phyloP scores from a whole-genome alignment of 345 rosid genomes.

The Eutrema heterophyllum region DNA sequence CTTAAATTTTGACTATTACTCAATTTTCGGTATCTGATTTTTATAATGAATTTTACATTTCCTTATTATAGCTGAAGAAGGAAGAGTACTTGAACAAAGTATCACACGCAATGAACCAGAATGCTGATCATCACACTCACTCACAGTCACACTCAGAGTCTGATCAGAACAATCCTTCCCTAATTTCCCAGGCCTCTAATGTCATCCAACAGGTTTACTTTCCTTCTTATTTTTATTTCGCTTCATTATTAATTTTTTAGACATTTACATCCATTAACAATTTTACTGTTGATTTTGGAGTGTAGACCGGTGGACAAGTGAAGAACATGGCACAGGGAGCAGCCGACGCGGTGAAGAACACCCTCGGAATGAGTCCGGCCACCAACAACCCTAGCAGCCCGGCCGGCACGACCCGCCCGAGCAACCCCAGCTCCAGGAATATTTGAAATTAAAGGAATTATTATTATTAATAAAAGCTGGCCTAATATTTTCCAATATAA shows the following conservation, averaged over 20 bases:
- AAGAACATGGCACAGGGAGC: slow-evolving; percentile 51
- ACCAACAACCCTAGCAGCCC: slow-evolving; percentile 17
- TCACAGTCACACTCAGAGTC: slow-evolving; percentile 15
- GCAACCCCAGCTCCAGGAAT: slow-evolving; percentile 14
- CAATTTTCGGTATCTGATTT: neutral
- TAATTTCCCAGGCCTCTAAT: slow-evolving; percentile 35
- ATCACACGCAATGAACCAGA: slow-evolving; percentile 32
- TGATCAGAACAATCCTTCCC: slow-evolving; percentile 31
- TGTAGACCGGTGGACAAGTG: slow-evolving; percentile 47
- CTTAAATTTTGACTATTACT: neutral
- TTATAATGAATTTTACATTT: neutral
- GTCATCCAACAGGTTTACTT: slow-evolving; percentile 39
- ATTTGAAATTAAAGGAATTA: neutral
- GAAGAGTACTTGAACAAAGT: slow-evolving; percentile 37
- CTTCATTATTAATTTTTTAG: neutral
- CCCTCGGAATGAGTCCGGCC: slow-evolving; percentile 39
- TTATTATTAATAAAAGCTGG: neutral
- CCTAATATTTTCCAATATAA: neutral
- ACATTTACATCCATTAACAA: neutral
- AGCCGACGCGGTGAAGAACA: slow-evolving; percentile 44
- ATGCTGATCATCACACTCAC: slow-evolving; percentile 19
- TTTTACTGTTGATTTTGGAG: neutral
- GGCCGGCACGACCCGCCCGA: slow-evolving; percentile 11
- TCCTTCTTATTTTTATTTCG: neutral
- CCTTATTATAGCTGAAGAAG: slow-evolving; percentile 31